Evolutionary conservation across 768 basidiomycete genomes (phyloP).

Genomic region (Boletus sp.): DNA sequence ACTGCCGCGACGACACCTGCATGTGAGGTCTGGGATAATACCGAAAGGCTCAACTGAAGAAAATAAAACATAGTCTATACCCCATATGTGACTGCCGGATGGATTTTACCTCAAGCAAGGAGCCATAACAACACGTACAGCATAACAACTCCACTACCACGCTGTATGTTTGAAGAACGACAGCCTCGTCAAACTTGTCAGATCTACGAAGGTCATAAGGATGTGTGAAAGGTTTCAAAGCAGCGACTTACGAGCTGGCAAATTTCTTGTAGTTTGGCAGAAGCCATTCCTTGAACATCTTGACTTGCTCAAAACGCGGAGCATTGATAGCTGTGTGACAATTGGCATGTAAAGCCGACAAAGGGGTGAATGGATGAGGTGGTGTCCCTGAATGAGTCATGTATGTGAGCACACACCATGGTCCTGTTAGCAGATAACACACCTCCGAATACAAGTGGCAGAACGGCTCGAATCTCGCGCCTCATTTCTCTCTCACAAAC

Average conservation of each 20-base stretch:
- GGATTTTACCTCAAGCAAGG: slow-evolving; percentile 61
- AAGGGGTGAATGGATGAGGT: slow-evolving; percentile 32
- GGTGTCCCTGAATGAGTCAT: slow-evolving; percentile 32
- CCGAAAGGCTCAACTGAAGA: slow-evolving; percentile 49
- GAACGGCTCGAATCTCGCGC: slow-evolving; percentile 58
- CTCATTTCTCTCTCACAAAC: slow-evolving; percentile 67
- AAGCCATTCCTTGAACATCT: slow-evolving; percentile 70
- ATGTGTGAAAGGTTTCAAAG: not conserved
- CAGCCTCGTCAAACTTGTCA: slow-evolving; percentile 33
- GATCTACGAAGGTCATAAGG: slow-evolving; percentile 15
- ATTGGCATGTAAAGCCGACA: slow-evolving; percentile 37
- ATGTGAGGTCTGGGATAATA: slow-evolving; percentile 53
- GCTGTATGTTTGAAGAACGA: slow-evolving; percentile 54
- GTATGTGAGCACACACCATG: slow-evolving; percentile 3
- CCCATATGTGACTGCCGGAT: not conserved
- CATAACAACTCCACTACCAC: slow-evolving; percentile 60
- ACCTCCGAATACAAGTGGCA: slow-evolving; percentile 74
- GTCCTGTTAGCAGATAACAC: not conserved
- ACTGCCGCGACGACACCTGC: slow-evolving; percentile 56
- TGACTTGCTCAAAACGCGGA: slow-evolving; percentile 72
- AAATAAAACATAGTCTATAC: slow-evolving; percentile 2
- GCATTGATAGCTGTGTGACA: slow-evolving; percentile 52
- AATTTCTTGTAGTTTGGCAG: slow-evolving; percentile 63
- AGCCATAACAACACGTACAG: slow-evolving; percentile 60
- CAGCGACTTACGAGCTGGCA: slow-evolving; percentile 43